These are phyloP conservation scores for Oryza australiensis DNA, from an alignment of 176 grass and related monocot genomes.

Conservation along the genomic window DNA sequence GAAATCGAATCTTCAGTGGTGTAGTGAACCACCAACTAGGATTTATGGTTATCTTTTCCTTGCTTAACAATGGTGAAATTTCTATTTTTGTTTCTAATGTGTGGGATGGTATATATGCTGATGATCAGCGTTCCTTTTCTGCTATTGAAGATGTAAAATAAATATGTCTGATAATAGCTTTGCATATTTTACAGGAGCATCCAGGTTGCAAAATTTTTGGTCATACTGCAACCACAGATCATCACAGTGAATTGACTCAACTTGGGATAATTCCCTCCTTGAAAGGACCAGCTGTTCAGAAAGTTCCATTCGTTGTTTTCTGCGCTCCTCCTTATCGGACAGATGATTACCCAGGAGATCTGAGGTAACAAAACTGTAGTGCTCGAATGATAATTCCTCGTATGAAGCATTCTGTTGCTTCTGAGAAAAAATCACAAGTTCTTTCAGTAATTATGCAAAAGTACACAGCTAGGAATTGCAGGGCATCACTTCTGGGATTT, in stretches of 20 bases:
- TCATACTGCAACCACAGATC: constrained; percentile 71
- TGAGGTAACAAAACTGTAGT: constrained; percentile 56
- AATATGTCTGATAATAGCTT: constrained; percentile 17
- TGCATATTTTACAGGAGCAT: constrained; percentile 56
- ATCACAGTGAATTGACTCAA: constrained; percentile 71
- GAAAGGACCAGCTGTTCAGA: constrained; percentile 48
- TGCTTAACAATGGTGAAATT: neutral
- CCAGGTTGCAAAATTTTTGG: constrained; percentile 72
- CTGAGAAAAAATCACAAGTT: neutral
- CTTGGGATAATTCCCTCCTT: constrained; percentile 69
- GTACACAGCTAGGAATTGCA: neutral
- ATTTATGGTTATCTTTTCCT: neutral
- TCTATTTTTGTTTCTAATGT: neutral
- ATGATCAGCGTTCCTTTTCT: neutral
- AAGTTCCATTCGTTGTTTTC: constrained; percentile 80
- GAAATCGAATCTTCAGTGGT: neutral
- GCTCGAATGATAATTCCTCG: neutral
- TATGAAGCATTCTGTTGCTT: neutral
- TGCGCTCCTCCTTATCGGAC: constrained; percentile 79
- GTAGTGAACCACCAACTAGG: neutral
- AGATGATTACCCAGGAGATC: constrained; percentile 73
- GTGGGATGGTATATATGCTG: neutral
- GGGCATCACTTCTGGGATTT: neutral
- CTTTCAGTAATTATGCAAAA: neutral
- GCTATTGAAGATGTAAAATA: neutral